Conservation (phyloP, 768 basidiomycete genomes). For the Hypsizygus marmoreus region DNA sequence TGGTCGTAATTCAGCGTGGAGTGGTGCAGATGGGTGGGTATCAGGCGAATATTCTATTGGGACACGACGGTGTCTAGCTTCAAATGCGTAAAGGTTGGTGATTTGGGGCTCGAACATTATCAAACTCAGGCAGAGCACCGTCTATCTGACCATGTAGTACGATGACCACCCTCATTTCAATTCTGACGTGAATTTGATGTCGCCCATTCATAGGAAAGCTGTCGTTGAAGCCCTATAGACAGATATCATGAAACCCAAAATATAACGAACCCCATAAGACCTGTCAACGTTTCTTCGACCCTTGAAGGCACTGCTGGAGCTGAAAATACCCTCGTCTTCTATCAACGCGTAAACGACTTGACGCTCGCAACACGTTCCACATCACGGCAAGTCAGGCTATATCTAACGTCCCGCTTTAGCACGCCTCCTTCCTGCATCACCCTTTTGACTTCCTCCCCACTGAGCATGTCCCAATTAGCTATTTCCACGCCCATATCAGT, state of each 20-base stretch:
- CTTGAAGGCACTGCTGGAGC: neutral
- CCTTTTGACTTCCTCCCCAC: conserved; percentile 36
- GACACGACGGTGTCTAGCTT: conserved; percentile 39
- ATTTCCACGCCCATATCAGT: conserved; percentile 37
- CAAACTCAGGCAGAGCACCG: conserved; percentile 48
- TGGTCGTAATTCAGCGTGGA: conserved; percentile 34
- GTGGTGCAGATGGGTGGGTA: conserved; percentile 60
- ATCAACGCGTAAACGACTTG: conserved; percentile 28
- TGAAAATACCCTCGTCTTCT: conserved; percentile 7
- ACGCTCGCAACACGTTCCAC: conserved; percentile 61
- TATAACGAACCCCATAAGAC: no score
- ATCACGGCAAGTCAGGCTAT: conserved; percentile 87
- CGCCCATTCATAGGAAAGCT: no score
- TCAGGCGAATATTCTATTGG: conserved; percentile 60
- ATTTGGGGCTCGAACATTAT: conserved; percentile 37
- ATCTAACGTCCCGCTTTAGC: conserved; percentile 59
- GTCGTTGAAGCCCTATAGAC: no score
- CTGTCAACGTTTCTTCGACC: no score
- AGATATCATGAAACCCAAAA: no score
- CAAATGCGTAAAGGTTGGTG: conserved; percentile 45
- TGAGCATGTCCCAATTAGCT: conserved; percentile 61
- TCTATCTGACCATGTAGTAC: conserved; percentile 27
- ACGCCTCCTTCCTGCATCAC: conserved; percentile 49
- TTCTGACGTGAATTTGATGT: no score
- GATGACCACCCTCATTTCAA: neutral